Percentiles rank a stretch among this genome's conserved stretches.
phyloP scores from a whole-genome alignment of 2,329 filamentous ascomycete genomes.

The Salinomyces thailandicus region DNA sequence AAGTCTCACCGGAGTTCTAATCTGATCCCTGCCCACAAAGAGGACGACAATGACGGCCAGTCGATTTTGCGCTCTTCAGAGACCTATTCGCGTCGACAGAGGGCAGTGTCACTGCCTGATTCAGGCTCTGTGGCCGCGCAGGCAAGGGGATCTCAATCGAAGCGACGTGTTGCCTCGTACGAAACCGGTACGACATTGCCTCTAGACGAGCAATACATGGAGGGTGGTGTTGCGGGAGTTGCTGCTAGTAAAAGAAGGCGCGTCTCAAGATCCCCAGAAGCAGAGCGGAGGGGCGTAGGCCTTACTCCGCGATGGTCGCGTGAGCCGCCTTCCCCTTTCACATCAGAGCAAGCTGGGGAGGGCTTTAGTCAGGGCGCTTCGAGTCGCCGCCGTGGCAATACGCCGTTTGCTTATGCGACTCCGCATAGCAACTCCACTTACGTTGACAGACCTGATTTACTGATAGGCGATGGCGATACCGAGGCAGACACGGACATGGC shows the following conservation, averaged over 20 bases:
- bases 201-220: conserved; percentile 4
- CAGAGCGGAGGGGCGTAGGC: conserved; percentile 24
- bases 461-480: conserved; percentile 25
- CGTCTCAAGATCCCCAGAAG: conserved; percentile 45
- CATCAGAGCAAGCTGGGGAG: conserved; percentile 20
- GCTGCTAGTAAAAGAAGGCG: conserved; percentile 38
- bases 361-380: conserved; percentile 27
- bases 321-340: conserved; percentile 35
- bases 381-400: conserved; percentile 35
- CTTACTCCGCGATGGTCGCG: conserved; percentile 35
- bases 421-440: conserved; percentile 46
- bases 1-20: conserved; percentile 10
- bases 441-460: conserved; percentile 25
- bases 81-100: conserved; percentile 7
- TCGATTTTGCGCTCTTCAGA: conserved; percentile 30
- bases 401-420: conserved; percentile 62
- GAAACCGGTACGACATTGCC: conserved; percentile 8
- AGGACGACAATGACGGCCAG: conserved; percentile 6
- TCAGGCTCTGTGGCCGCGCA: conserved; percentile 12
- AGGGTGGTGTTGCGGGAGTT: neutral
- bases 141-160: conserved; percentile 9
- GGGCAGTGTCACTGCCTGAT: conserved; percentile 20
- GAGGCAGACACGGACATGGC: conserved; percentile 19
- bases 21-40: conserved; percentile 29
- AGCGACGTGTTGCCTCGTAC: conserved; percentile 25